Conservation (phyloP, 306 rosid species). For the Spatholobus suberectus region DNA sequence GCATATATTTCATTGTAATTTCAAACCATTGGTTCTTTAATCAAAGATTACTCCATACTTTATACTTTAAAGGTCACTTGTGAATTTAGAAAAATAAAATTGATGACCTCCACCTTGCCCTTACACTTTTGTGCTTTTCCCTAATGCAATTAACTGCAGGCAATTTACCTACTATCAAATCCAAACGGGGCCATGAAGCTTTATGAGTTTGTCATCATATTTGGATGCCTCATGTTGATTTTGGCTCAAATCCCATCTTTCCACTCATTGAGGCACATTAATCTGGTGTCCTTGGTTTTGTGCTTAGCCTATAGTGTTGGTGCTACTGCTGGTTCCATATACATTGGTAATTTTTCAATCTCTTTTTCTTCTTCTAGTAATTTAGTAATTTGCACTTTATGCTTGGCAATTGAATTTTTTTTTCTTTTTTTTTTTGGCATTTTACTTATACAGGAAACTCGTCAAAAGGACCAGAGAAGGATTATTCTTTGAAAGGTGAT, state of each 20-base stretch:
- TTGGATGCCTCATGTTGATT: conserved; percentile 77
- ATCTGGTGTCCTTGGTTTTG: conserved; percentile 62
- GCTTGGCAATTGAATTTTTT: not conserved
- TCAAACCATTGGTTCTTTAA: not conserved
- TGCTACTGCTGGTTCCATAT: conserved; percentile 67
- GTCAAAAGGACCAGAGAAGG: conserved; percentile 67
- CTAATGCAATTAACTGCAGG: conserved; percentile 43
- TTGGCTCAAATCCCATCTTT: conserved; percentile 86
- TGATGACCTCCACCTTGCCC: not conserved
- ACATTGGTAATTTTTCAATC: conserved; percentile 53
- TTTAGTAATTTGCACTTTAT: not conserved
- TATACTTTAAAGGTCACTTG: not conserved
- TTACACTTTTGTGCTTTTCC: not conserved
- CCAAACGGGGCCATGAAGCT: conserved; percentile 70
- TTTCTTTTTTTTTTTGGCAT: not conserved
- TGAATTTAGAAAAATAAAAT: not conserved
- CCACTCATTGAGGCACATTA: conserved; percentile 81
- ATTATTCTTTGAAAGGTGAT: conserved; percentile 67
- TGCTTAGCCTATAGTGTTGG: conserved; percentile 67
- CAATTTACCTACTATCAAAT: conserved; percentile 62
- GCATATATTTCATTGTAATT: not conserved
- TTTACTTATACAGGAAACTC: conserved; percentile 53
- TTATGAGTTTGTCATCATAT: conserved; percentile 68
- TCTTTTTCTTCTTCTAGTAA: not conserved
- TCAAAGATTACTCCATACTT: not conserved